phyloP scores from a whole-genome alignment of 2,329 filamentous ascomycete species.

The Pseudogymnoascus sp. region DNA sequence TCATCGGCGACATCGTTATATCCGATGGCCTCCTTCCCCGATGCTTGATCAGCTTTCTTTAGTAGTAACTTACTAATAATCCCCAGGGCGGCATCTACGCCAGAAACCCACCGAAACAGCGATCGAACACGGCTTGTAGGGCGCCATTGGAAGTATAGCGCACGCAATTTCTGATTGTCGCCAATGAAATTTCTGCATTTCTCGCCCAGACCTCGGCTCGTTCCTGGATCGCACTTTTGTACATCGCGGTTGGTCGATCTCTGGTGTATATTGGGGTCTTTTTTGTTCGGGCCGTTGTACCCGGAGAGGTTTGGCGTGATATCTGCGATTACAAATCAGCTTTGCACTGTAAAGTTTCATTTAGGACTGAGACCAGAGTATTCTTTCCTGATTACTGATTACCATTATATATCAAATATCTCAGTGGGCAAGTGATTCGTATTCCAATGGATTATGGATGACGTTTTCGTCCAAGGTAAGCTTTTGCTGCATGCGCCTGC shows the following conservation, averaged over 20 bases:
- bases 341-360: neutral
- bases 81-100: neutral
- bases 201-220: slow-evolving; percentile 1
- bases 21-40: neutral
- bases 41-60: neutral
- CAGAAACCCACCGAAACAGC: slow-evolving; percentile 2
- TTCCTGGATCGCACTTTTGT: neutral
- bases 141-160: neutral
- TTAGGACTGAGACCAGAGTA: neutral
- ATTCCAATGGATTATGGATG: too few relatives aligned
- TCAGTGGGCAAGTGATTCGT: too few relatives aligned
- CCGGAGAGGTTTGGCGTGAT: neutral
- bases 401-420: neutral
- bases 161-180: neutral
- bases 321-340: neutral
- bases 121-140: neutral
- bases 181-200: slow-evolving; percentile 5
- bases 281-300: neutral
- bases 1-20: neutral
- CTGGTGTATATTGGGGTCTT: neutral
- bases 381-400: neutral
- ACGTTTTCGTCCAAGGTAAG: too few relatives aligned
- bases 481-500: too few relatives aligned
- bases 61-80: neutral
- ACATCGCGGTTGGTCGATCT: neutral